Conservation (phyloP, 2,329 filamentous ascomycete genomes). For the Pyrenophora teres region DNA sequence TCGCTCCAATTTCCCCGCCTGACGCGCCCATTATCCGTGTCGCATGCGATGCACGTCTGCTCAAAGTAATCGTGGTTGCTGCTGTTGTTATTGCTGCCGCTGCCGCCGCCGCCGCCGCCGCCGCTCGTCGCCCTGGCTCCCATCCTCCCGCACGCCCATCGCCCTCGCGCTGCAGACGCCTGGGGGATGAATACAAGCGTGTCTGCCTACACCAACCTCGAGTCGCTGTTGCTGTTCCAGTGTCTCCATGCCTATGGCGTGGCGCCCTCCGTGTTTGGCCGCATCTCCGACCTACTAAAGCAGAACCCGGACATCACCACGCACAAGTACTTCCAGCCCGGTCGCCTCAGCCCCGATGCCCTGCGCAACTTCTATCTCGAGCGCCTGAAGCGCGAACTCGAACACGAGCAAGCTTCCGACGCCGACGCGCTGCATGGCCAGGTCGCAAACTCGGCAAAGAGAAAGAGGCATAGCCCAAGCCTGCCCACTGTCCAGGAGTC, state of each 20-base stretch:
- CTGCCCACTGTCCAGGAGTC: slow-evolving; percentile 69
- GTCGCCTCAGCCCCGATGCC: slow-evolving; percentile 75
- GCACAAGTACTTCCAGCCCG: slow-evolving; percentile 72
- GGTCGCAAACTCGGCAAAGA: slow-evolving; percentile 63
- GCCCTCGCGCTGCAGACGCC: slow-evolving; percentile 36
- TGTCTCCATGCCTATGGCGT: slow-evolving; percentile 71
- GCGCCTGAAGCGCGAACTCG: slow-evolving; percentile 75
- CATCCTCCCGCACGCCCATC: slow-evolving; percentile 33
- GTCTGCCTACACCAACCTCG: slow-evolving; percentile 78
- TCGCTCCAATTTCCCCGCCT: slow-evolving; percentile 15
- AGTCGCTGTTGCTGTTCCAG: slow-evolving; percentile 84
- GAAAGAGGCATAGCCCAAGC: slow-evolving; percentile 68
- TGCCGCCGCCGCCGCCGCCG: background rate
- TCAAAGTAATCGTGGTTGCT: slow-evolving; percentile 19
- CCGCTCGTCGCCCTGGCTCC: slow-evolving; percentile 45
- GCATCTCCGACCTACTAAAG: slow-evolving; percentile 75
- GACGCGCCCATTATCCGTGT: slow-evolving; percentile 19
- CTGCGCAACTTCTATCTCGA: slow-evolving; percentile 78
- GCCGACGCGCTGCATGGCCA: slow-evolving; percentile 45
- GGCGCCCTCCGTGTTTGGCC: slow-evolving; percentile 67
- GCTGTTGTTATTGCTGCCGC: too few species aligned
- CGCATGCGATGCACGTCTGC: slow-evolving; percentile 32
- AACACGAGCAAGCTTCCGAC: slow-evolving; percentile 54
- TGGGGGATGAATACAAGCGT: slow-evolving; percentile 62
- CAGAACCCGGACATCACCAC: slow-evolving; percentile 74